A percentile compares a stretch with the other conserved stretches of the same genome.
These are phyloP conservation scores for Cyamopsis tetragonoloba DNA, from an alignment of 306 rosid genomes.

Conservation along the genomic window DNA sequence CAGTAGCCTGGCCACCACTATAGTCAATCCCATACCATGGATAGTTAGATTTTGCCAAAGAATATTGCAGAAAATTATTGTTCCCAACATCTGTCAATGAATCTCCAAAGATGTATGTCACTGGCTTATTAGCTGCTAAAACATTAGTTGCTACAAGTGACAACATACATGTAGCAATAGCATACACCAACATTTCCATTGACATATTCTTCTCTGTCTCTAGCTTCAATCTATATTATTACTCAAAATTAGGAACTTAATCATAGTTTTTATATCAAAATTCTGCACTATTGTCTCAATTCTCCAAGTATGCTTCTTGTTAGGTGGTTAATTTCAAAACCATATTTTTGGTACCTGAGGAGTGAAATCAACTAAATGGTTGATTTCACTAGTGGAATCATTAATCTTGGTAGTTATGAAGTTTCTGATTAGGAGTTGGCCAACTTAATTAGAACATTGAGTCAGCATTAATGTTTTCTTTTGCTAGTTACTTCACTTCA, in stretches of 20 bases:
- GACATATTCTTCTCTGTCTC: slow-evolving; percentile 19
- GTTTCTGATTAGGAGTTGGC: slow-evolving; percentile 44
- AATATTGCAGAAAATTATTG: slow-evolving; percentile 66
- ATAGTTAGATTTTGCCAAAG: slow-evolving; percentile 68
- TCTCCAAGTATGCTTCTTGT: slow-evolving; percentile 31
- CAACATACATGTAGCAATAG: slow-evolving; percentile 23
- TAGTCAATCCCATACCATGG: slow-evolving; percentile 92
- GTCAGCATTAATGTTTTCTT: slow-evolving; percentile 22
- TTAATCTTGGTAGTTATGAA: slow-evolving; percentile 21
- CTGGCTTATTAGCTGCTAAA: slow-evolving; percentile 17
- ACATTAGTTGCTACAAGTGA: slow-evolving; percentile 9
- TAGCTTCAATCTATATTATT: slow-evolving; percentile 2
- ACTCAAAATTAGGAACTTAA: neutral
- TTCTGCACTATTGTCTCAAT: slow-evolving; percentile 18
- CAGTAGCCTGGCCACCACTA: slow-evolving; percentile 64
- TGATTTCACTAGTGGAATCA: neutral
- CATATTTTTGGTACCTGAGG: neutral
- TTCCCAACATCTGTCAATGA: slow-evolving; percentile 86
- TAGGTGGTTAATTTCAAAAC: slow-evolving; percentile 51
- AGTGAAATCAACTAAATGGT: neutral
- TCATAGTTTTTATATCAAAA: slow-evolving; percentile 35
- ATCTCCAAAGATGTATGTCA: slow-evolving; percentile 69
- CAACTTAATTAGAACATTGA: slow-evolving; percentile 31
- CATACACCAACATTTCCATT: slow-evolving; percentile 3
- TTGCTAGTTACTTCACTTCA: slow-evolving; percentile 18